Evolutionary conservation across 306 rosid species (phyloP).

Genomic region (Dryas octopetala): DNA sequence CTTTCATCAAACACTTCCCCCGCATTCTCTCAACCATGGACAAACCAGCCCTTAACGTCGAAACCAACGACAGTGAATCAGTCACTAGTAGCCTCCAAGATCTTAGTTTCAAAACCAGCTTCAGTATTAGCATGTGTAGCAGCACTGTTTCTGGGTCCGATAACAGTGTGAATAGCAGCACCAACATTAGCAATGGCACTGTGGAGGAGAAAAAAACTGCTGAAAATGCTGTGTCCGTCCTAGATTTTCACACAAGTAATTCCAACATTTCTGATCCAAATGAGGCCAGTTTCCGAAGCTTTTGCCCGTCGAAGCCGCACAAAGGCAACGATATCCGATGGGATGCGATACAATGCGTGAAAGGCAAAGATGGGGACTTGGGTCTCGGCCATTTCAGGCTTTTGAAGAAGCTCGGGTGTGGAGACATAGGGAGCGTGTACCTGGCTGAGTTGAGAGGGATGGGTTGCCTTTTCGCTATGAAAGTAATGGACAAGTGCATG

Average conservation of each 20-base stretch:
- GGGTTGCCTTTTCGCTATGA: slow-evolving; percentile 53
- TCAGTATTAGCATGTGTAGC: slow-evolving; percentile 38
- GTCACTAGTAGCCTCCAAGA: slow-evolving; percentile 16
- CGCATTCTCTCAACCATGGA: slow-evolving; percentile 34
- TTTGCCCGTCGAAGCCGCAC: slow-evolving; percentile 53
- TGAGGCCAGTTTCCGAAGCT: slow-evolving; percentile 30
- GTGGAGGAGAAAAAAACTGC: slow-evolving; percentile 24
- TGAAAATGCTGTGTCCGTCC: slow-evolving; percentile 9
- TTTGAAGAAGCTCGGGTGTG: slow-evolving; percentile 63
- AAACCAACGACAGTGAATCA: slow-evolving; percentile 22
- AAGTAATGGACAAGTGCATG: slow-evolving; percentile 57
- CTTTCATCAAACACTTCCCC: slow-evolving; percentile 23
- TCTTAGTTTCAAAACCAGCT: slow-evolving; percentile 25
- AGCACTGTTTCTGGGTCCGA: slow-evolving; percentile 37
- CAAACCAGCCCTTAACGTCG: slow-evolving; percentile 15
- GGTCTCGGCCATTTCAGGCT: slow-evolving; percentile 53
- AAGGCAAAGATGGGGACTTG: slow-evolving; percentile 40
- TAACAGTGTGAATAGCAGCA: slow-evolving; percentile 36
- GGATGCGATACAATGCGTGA: slow-evolving; percentile 50
- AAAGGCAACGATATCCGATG: slow-evolving; percentile 52
- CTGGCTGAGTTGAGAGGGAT: slow-evolving; percentile 51
- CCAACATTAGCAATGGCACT: slow-evolving; percentile 24
- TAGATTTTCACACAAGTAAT: slow-evolving; percentile 14
- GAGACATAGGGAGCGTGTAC: slow-evolving; percentile 62
- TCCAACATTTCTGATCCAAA: slow-evolving; percentile 27